Base-by-base conservation (phyloP, 495 filamentous ascomycete genomes). In the Trichoderma erinaceum region DNA sequence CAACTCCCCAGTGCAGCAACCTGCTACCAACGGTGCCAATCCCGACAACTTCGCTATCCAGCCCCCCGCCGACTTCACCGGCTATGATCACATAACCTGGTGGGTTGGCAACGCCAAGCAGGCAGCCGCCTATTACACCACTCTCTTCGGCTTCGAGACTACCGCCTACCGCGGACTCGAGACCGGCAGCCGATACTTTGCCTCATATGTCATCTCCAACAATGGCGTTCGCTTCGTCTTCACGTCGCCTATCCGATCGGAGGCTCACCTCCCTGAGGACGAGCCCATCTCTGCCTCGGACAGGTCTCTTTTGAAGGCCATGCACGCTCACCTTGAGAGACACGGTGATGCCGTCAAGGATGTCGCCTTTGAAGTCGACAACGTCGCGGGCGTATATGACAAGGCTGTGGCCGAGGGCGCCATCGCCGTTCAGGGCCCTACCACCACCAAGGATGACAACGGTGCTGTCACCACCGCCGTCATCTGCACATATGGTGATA, bases 101-200 rank as follows among this genome's bases (percentile, higher is more conserved):
- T 97, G 91, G 76, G 93, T 97, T 7, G 92, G 92, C 72, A 97
- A 97, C 78, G 93, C 93, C 72, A 97, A 97, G 79, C 92, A 96
- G 83, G 91, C 90, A 0, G 92, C 92, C 52, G 83, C 86, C 64
- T 96, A 89, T 81, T 97, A 95, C 79, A 89, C 89, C 75, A 88
- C 89, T 12, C 88, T 89, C 69, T 89, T 96, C 81, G 92, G 92
- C 50, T 96, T 97, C 83, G 79, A 82, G 68, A 86, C 85, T 1
- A 75, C 96, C 64, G 93, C 93, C 68, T 96, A 95, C 76, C 83
- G 83, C 16, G 93, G 92, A 4, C 88, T 97, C 23, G 93, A 97
- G 75, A 97, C 93, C 0, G 91, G 92, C 71, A 88, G 82, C 69
- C 87, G 92, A 32, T 81, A 81, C 69, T 78, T 90, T 67, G 90